These are phyloP conservation scores for Russula sp. DNA, from an alignment of 768 basidiomycete genomes.

Conservation along the genomic window DNA sequence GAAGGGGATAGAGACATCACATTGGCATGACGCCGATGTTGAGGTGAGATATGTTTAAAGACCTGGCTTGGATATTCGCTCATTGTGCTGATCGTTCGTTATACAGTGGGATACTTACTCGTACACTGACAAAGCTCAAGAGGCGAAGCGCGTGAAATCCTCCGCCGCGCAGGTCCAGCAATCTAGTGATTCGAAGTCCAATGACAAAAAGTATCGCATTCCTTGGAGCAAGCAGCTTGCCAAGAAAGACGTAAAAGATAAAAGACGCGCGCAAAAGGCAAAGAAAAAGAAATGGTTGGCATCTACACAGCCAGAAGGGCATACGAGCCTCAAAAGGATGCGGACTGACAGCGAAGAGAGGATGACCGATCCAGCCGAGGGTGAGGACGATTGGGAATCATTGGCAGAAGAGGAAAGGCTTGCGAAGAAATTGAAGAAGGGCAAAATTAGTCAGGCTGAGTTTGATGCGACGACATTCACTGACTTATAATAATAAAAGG, in stretches of 20 bases:
- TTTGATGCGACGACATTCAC: constrained; percentile 66
- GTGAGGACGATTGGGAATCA: constrained; percentile 62
- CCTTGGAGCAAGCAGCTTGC: constrained; percentile 76
- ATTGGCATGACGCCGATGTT: constrained; percentile 72
- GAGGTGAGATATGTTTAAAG: constrained; percentile 49
- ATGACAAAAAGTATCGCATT: constrained; percentile 56
- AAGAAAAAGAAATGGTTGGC: constrained; percentile 63
- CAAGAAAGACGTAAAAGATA: constrained; percentile 57
- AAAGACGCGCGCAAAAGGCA: constrained; percentile 65
- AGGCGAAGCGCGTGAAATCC: constrained; percentile 61
- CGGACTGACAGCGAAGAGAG: constrained; percentile 31
- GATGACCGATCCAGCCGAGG: constrained; percentile 35
- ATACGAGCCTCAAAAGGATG: constrained; percentile 25
- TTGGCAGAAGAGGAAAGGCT: constrained; percentile 73
- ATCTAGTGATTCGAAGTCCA: constrained; percentile 37
- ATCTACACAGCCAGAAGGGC: constrained; percentile 26
- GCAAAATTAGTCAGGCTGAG: constrained; percentile 48
- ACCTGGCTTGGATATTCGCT: neutral
- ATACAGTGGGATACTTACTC: constrained; percentile 72
- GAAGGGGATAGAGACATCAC: constrained; percentile 48
- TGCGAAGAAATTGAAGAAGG: constrained; percentile 72
- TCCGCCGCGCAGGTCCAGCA: constrained; percentile 30
- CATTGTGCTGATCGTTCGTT: constrained; percentile 6
- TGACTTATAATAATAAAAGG: constrained; percentile 26
- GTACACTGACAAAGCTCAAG: constrained; percentile 73